Evolutionary conservation across 352 stramenopile genomes (phyloP).

Genomic region (Pythium brachiatum): DNA sequence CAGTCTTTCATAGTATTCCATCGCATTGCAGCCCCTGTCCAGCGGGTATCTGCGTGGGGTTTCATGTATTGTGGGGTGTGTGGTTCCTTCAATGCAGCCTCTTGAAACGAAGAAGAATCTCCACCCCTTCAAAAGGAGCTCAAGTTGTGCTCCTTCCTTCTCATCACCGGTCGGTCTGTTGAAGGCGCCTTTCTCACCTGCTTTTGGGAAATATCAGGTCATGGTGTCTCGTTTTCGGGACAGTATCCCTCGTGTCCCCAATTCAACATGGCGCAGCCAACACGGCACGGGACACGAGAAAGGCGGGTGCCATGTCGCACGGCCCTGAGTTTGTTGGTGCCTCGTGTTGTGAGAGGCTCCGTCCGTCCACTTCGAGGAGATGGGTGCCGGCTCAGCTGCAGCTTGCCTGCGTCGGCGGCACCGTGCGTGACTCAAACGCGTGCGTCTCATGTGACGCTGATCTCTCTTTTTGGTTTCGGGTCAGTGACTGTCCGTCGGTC

Average conservation of each 20-base stretch:
- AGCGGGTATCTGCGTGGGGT: no score
- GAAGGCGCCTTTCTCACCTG: no score
- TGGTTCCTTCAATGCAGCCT: no score
- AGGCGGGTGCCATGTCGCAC: not conserved
- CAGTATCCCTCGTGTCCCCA: not conserved
- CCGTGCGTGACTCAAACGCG: not conserved
- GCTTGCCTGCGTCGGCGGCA: not conserved
- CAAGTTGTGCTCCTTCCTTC: no score
- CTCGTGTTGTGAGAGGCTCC: not conserved
- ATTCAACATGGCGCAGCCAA: not conserved
- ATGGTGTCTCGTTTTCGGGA: not conserved
- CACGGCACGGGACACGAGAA: not conserved
- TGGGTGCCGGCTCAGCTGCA: constrained; percentile 20
- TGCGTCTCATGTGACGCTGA: constrained; percentile 2
- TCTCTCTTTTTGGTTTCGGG: not conserved
- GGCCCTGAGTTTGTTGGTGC: not conserved
- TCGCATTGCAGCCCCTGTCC: not conserved
- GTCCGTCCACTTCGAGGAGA: not conserved
- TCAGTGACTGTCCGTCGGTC: not conserved
- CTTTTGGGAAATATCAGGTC: no score
- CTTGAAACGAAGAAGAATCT: no score
- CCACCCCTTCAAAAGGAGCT: no score
- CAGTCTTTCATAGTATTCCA: not conserved
- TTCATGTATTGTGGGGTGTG: no score
- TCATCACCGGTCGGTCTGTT: no score